Conservation (phyloP, 2,329 filamentous ascomycete genomes). For the Aspergillus aculeatus region DNA sequence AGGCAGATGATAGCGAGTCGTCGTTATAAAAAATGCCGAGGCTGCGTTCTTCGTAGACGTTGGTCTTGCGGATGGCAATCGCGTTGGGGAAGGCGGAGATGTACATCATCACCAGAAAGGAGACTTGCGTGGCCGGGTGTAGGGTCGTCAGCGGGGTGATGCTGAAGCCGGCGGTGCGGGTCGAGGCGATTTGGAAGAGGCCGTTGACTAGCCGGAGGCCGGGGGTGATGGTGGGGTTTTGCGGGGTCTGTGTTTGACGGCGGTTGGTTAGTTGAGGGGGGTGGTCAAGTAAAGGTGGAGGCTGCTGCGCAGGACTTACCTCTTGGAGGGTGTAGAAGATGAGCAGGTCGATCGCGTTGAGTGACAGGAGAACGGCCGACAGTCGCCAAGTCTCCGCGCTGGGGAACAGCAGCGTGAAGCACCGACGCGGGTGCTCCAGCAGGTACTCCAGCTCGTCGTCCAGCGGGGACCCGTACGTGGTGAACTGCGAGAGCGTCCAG, state of each 20-base stretch:
- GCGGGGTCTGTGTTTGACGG: slow-evolving; percentile 11
- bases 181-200: slow-evolving; percentile 78
- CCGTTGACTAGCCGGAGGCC: slow-evolving; percentile 38
- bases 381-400: slow-evolving; percentile 88
- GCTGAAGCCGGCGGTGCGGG: slow-evolving; percentile 83
- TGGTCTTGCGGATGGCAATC: slow-evolving; percentile 60
- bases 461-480: slow-evolving; percentile 62
- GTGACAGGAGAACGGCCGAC: slow-evolving; percentile 73
- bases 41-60: slow-evolving; percentile 61
- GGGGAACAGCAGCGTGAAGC: slow-evolving; percentile 90
- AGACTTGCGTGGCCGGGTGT: slow-evolving; percentile 72
- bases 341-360: slow-evolving; percentile 80
- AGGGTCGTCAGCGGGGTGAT: slow-evolving; percentile 72
- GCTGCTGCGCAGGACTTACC: slow-evolving; percentile 50
- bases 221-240: slow-evolving; percentile 68
- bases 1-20: slow-evolving; percentile 34
- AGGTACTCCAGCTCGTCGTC: slow-evolving; percentile 87
- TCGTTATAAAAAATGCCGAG: slow-evolving; percentile 55
- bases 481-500: slow-evolving; percentile 70
- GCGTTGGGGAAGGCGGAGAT: slow-evolving; percentile 62
- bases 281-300: not conserved
- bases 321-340: slow-evolving; percentile 83
- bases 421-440: slow-evolving; percentile 87
- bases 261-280: not conserved
- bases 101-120: slow-evolving; percentile 66